Conservation (phyloP, 768 basidiomycete species). For the Pleurotus eryngii region DNA sequence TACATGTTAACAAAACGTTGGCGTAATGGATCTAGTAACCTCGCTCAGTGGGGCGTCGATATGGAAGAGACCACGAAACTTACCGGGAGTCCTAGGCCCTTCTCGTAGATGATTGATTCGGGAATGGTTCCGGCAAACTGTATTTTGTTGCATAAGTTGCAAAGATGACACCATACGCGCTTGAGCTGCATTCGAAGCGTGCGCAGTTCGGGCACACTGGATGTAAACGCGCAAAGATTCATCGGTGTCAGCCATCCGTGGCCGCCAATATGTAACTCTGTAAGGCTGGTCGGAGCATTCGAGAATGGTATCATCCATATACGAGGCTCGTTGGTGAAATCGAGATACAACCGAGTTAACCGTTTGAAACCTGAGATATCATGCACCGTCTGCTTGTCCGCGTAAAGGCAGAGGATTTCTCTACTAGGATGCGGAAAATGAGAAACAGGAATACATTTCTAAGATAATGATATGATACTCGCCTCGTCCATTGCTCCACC, state of each 20-base stretch:
- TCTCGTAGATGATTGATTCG: not conserved
- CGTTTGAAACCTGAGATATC: constrained; percentile 1
- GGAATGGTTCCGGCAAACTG: constrained; percentile 2
- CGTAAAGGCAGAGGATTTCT: not conserved
- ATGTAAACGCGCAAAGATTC: not conserved
- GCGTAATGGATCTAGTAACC: constrained; percentile 1
- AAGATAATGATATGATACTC: not conserved
- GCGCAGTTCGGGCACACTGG: not conserved
- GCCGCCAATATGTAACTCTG: not conserved
- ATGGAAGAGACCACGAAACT: not conserved
- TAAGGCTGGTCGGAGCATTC: not conserved
- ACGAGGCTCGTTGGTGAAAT: constrained; percentile 1
- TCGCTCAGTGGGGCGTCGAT: not conserved
- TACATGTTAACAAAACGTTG: not conserved
- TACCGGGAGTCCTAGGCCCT: constrained; percentile 2
- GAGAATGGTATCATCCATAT: not conserved
- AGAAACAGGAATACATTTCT: no score
- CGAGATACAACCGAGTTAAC: not conserved
- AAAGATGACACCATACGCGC: constrained; percentile 5
- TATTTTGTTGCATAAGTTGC: constrained; percentile 1
- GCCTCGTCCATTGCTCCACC: constrained; percentile 1
- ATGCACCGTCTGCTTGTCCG: not conserved
- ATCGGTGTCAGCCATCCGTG: constrained; percentile 1
- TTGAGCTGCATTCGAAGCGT: not conserved
- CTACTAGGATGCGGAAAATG: not conserved